Evolutionary conservation across 1,284 basidiomycete species (phyloP).

Genomic region (Schizopora paradoxa): DNA sequence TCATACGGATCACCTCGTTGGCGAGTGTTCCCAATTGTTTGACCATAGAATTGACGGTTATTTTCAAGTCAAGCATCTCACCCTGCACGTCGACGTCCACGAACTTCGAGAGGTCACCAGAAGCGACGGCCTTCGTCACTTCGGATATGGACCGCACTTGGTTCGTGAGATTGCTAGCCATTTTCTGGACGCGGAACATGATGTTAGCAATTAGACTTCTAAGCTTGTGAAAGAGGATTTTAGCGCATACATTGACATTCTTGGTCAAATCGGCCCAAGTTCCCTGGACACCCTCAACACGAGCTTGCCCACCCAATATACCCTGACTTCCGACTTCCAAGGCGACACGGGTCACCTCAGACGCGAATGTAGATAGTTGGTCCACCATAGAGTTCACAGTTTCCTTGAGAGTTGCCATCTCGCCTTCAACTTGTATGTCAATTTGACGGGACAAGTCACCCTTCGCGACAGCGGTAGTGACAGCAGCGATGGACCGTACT

Average conservation of each 20-base stretch:
- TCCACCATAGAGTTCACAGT: conserved; percentile 89
- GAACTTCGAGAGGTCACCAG: conserved; percentile 84
- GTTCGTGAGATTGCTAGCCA: conserved; percentile 89
- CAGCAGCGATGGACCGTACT: conserved; percentile 87
- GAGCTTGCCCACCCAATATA: conserved; percentile 88
- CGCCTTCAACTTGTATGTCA: conserved; percentile 87
- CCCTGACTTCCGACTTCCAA: conserved; percentile 90
- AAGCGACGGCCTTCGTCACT: conserved; percentile 95
- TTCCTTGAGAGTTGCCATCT: conserved; percentile 80
- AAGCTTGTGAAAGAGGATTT: conserved; percentile 21
- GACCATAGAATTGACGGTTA: conserved; percentile 91
- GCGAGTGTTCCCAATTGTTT: conserved; percentile 78
- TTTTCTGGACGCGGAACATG: conserved; percentile 48
- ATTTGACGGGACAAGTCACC: conserved; percentile 90
- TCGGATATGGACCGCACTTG: conserved; percentile 97
- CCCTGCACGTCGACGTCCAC: conserved; percentile 96
- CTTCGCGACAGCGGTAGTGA: conserved; percentile 88
- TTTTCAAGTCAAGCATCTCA: conserved; percentile 93
- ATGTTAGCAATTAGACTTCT: conserved; percentile 17
- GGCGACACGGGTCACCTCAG: conserved; percentile 93
- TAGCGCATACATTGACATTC: conserved; percentile 71
- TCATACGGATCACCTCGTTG: conserved; percentile 82
- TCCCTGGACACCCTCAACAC: conserved; percentile 88
- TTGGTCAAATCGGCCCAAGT: conserved; percentile 91
- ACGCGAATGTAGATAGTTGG: conserved; percentile 87